These are phyloP conservation scores for Closterium sp. DNA, from an alignment of 139 green algal species.

Conservation along the genomic window DNA sequence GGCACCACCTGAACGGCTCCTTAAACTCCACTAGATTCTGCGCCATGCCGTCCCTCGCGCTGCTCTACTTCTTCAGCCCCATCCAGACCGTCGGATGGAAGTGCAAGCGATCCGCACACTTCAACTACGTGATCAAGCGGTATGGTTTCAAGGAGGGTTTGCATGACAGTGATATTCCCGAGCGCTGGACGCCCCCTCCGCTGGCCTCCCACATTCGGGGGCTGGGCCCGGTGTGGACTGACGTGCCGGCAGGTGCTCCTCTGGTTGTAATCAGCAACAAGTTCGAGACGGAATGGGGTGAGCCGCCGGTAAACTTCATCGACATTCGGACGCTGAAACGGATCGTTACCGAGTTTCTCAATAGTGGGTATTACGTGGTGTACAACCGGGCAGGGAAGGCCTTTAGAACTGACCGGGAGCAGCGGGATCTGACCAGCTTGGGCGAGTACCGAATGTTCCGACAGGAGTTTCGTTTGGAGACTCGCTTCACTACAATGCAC, in stretches of 20 bases:
- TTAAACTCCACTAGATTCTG: constrained; percentile 3
- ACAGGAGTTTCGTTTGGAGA: neutral
- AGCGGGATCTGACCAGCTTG: neutral
- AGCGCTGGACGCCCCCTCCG: constrained; percentile 14
- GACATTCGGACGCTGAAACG: neutral
- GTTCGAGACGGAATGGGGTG: constrained; percentile 20
- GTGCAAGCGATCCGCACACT: neutral
- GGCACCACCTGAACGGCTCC: constrained; percentile 19
- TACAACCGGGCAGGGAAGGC: constrained; percentile 32
- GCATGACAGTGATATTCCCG: constrained; percentile 11
- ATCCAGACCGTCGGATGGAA: constrained; percentile 5
- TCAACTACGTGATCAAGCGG: neutral
- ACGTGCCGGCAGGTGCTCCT: neutral
- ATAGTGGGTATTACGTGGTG: constrained; percentile 7
- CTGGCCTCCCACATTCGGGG: neutral
- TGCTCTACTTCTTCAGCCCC: constrained; percentile 29
- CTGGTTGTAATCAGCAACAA: constrained; percentile 32
- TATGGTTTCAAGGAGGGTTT: constrained; percentile 7
- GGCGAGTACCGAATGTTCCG: neutral
- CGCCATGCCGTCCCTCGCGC: neutral
- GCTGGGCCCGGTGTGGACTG: neutral
- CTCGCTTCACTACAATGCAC: constrained; percentile 14
- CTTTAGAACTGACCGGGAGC: neutral
- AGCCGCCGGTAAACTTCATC: constrained; percentile 25
- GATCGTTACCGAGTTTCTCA: constrained; percentile 6